Conservation (phyloP, 176 grass and related monocot species). For the Oryza rufipogon region DNA sequence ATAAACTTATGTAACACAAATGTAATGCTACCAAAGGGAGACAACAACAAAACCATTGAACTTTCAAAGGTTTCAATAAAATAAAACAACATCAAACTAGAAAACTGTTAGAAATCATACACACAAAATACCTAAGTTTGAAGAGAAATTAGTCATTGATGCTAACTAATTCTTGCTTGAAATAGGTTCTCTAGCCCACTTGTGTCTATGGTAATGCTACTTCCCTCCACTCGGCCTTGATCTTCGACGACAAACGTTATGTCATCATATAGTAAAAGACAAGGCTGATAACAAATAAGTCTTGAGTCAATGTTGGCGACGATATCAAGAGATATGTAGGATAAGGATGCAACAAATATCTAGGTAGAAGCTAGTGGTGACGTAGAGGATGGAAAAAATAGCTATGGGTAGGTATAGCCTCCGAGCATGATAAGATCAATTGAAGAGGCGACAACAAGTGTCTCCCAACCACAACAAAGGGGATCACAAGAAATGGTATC, state of each 20-base stretch:
- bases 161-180: background rate
- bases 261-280: background rate
- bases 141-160: background rate
- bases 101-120: background rate
- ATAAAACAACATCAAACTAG: background rate
- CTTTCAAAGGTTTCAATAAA: background rate
- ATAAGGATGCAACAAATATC: background rate
- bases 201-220: background rate
- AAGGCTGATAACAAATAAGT: background rate
- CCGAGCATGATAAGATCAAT: background rate
- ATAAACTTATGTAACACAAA: background rate
- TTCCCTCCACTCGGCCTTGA: background rate
- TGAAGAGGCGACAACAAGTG: background rate
- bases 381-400: background rate
- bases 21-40: background rate
- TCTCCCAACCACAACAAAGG: too few species aligned
- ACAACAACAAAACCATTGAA: background rate
- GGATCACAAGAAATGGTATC: background rate
- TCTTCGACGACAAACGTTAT: background rate
- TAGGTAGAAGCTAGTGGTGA: background rate
- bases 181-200: background rate
- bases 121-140: background rate
- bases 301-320: background rate
- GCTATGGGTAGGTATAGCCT: background rate
- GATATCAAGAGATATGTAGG: background rate